These are phyloP conservation scores for Myotisia sp. DNA, from an alignment of 2,329 filamentous ascomycete genomes.

Conservation along the genomic window DNA sequence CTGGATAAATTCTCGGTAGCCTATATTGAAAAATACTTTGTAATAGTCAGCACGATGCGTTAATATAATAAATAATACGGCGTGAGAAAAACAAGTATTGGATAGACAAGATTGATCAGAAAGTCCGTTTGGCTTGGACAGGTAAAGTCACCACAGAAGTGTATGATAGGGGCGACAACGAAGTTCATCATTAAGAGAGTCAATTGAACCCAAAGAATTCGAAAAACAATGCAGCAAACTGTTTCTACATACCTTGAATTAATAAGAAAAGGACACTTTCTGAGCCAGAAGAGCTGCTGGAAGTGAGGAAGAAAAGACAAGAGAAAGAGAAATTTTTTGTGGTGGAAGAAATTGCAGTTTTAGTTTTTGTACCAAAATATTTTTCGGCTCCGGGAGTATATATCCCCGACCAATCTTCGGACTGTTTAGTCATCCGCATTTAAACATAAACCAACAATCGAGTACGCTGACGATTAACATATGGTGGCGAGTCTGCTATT, in stretches of 20 bases:
- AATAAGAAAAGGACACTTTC: neutral
- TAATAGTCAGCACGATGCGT: conserved; percentile 1
- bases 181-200: conserved; percentile 38
- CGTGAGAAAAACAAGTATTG: conserved; percentile 7
- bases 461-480: too few species aligned
- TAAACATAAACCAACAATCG: too few species aligned
- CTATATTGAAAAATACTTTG: conserved; percentile 1
- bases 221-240: neutral
- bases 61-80: neutral
- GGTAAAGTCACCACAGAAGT: conserved; percentile 43
- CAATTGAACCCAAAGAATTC: too few species aligned
- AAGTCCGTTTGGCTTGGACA: conserved; percentile 49
- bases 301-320: too few species aligned
- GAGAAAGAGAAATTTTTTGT: conserved; percentile 1
- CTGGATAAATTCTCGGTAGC: too few species aligned
- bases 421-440: too few species aligned
- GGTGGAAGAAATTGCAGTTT: too few species aligned
- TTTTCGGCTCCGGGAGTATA: too few species aligned
- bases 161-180: conserved; percentile 51
- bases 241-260: too few species aligned
- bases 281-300: neutral
- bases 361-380: too few species aligned
- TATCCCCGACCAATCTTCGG: too few species aligned
- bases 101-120: conserved; percentile 28
- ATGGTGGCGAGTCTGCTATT: too few species aligned